phyloP scores from a whole-genome alignment of 352 stramenopile genomes.

The Discostella stelligera region DNA sequence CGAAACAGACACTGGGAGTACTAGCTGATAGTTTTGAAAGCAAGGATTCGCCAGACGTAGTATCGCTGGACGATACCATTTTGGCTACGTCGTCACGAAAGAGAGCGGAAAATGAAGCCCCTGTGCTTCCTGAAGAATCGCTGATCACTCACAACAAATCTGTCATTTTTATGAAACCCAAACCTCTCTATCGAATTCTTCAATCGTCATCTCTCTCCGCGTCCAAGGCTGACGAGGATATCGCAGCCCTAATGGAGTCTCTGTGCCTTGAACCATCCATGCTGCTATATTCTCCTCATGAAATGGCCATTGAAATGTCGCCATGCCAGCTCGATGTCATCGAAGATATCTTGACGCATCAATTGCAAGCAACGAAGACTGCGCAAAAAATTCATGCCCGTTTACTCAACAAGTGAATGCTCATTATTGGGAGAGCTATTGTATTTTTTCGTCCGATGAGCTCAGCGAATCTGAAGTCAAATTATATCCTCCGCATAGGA shows the following conservation, averaged over 20 bases:
- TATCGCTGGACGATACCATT: too few species aligned
- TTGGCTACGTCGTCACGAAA: too few species aligned
- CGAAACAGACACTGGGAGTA: too few species aligned
- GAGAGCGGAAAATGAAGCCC: too few species aligned
- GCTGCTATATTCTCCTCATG: constrained; percentile 63
- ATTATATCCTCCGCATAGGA: too few species aligned
- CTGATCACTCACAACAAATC: neutral
- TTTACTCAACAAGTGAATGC: constrained; percentile 25
- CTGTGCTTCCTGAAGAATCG: too few species aligned
- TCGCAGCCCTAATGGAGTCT: constrained; percentile 65
- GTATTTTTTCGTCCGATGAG: neutral
- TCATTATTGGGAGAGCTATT: neutral
- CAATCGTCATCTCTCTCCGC: constrained; percentile 21
- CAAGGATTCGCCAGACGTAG: too few species aligned
- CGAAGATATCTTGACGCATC: constrained; percentile 57
- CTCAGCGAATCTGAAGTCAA: too few species aligned
- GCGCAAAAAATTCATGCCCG: constrained; percentile 60
- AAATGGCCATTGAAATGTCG: constrained; percentile 71
- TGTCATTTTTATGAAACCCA: constrained; percentile 2
- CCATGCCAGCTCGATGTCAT: constrained; percentile 71
- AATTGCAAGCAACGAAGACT: constrained; percentile 54
- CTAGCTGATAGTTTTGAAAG: too few species aligned
- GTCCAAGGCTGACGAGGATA: constrained; percentile 18
- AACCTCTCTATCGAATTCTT: constrained; percentile 41
- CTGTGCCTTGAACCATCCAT: constrained; percentile 72